phyloP scores from a whole-genome alignment of 2,329 filamentous ascomycete genomes.

The Didymellaceae sp. region DNA sequence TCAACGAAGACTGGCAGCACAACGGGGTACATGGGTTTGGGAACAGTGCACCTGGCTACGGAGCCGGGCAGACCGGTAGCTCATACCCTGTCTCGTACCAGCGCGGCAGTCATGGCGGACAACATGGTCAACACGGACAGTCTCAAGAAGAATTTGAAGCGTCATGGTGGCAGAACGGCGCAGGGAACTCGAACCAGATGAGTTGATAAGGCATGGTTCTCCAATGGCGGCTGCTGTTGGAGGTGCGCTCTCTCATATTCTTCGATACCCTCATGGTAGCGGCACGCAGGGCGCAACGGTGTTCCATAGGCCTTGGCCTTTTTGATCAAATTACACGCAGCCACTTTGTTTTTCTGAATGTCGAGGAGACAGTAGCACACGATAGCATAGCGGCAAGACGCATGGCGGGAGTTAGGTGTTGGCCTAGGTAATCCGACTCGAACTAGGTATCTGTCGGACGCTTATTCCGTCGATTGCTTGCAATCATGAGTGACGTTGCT shows the following conservation, averaged over 20 bases:
- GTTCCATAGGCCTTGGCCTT: not conserved
- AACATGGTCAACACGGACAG: constrained; percentile 10
- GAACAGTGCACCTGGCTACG: constrained; percentile 1
- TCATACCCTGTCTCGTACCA: constrained; percentile 14
- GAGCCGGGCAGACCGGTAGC: not conserved
- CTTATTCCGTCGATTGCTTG: too few species aligned
- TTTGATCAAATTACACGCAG: not conserved
- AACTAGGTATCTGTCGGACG: too few species aligned
- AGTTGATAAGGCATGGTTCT: not conserved
- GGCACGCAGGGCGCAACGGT: not conserved
- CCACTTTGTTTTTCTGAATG: not conserved
- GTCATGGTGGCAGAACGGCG: constrained; percentile 14
- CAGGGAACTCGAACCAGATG: constrained; percentile 2
- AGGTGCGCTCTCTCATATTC: not conserved
- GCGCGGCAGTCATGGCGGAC: constrained; percentile 4
- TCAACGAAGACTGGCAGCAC: constrained; percentile 33
- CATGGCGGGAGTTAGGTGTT: constrained; percentile 1
- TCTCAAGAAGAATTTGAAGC: constrained; percentile 10
- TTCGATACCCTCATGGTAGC: constrained; percentile 7
- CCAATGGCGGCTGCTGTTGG: not conserved
- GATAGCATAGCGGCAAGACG: not conserved
- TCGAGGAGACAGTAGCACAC: not conserved
- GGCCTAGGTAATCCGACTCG: not conserved
- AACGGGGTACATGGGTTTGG: constrained; percentile 25
- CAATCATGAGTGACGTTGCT: too few species aligned